Base-by-base conservation (phyloP, 1,139 yeast genomes). In the Kluyveromyces sp. region DNA sequence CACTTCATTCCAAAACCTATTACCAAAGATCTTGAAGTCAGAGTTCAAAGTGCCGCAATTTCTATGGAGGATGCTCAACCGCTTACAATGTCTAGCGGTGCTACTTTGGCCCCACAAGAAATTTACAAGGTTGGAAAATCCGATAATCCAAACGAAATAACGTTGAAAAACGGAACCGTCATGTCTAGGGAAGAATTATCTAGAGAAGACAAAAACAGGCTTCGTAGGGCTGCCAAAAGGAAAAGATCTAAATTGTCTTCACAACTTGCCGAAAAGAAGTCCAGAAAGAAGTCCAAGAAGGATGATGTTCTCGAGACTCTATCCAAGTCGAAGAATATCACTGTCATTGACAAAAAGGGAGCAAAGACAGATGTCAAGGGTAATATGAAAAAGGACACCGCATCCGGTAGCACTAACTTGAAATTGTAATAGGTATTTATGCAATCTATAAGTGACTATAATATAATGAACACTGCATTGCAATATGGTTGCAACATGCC, bases 31-130 rank as follows among this genome's bases (percentile, higher is more conserved):
- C 69, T 89, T 51, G 89, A 85, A 47, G 80, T 92, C 57, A 87
- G 82, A 59, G 87, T 89, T 33, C 79, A 82, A 50, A 75, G 85
- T 0, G 81, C 95, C 2, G 76, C 95, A 2, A 82, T 92, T 43
- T 62, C 82, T 4, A 86, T 89, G 95, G 98, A 92, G 66, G 98
- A 92, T 59, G 94, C 96, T 1, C 97, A 89, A 66, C 98, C 98
- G 39, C 71, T 86, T 45, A 81, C 89, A 36, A 74, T 85, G 67
- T 77, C 94, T 2, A 68, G 77, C 29, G 86, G 81, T 22, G 70
- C 82, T n/a, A 76, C 84, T 42, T 72, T 92, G 56, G 98, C 98
- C 1, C 98, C 98, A 34, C 98, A 92, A 66, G 98, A 92, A 67
- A 73, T 92, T n/a, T 92, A 83, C 66, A 77, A 73, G 58, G 71